These are phyloP conservation scores for Aspergillus nomiae DNA, from an alignment of 2,329 filamentous ascomycete genomes.

Conservation along the genomic window DNA sequence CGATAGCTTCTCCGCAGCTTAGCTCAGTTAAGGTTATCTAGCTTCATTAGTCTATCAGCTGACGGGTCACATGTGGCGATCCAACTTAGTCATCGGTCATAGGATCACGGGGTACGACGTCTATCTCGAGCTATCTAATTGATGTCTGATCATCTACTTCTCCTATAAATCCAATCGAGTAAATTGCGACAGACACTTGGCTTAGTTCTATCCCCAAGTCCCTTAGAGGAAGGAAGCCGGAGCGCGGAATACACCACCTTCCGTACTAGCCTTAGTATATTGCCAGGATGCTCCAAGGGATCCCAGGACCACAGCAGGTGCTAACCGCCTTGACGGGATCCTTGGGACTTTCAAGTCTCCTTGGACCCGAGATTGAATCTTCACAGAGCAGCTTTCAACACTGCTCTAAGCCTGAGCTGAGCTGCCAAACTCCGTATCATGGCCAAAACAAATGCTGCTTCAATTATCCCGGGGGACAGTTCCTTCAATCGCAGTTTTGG, in stretches of 20 bases:
- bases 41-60: constrained; percentile 6
- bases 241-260: background rate
- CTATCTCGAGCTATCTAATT: constrained; percentile 1
- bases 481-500: constrained; percentile 79
- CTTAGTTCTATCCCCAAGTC: background rate
- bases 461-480: constrained; percentile 69
- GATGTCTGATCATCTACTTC: background rate
- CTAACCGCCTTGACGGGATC: constrained; percentile 35
- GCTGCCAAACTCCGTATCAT: constrained; percentile 64
- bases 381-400: constrained; percentile 21
- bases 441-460: constrained; percentile 73
- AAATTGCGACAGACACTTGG: background rate
- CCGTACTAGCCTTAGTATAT: constrained; percentile 10
- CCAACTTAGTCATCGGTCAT: constrained; percentile 16
- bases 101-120: constrained; percentile 8
- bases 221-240: background rate
- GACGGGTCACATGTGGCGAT: constrained; percentile 12
- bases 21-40: background rate
- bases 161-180: background rate
- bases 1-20: background rate
- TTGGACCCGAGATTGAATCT: constrained; percentile 10
- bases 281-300: constrained; percentile 18
- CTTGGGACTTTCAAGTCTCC: constrained; percentile 29
- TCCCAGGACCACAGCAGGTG: constrained; percentile 40
- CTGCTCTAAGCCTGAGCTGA: constrained; percentile 49